phyloP scores from a whole-genome alignment of 169 alveolate species.

The Eimeria zaria region DNA sequence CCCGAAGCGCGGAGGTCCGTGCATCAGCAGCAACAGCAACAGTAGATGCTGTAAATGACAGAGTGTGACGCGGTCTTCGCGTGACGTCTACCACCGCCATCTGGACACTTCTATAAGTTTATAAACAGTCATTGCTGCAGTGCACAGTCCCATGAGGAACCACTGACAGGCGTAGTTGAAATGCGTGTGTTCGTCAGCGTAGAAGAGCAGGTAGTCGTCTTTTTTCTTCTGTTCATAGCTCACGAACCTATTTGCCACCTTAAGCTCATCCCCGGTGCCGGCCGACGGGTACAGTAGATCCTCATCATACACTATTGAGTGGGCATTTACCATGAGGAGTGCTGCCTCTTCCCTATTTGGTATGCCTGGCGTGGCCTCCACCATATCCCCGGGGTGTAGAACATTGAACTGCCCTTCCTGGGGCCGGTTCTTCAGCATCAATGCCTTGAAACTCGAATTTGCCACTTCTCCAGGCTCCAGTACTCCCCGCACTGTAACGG shows the following conservation, averaged over 20 bases:
- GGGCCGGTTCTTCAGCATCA: conserved; percentile 72
- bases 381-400: conserved; percentile 89
- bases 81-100: conserved; percentile 74
- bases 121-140: conserved; percentile 87
- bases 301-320: conserved; percentile 91
- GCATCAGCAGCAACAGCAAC: not conserved
- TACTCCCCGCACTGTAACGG: conserved; percentile 92
- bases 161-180: conserved; percentile 95
- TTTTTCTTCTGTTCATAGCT: conserved; percentile 87
- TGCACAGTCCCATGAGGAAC: conserved; percentile 89
- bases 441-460: conserved; percentile 75
- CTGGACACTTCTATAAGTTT: conserved; percentile 86
- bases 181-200: conserved; percentile 95
- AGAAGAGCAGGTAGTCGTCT: conserved; percentile 92
- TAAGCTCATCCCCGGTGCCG: conserved; percentile 60
- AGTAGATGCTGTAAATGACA: not conserved
- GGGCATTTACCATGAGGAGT: conserved; percentile 88
- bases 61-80: conserved; percentile 1
- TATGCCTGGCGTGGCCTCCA: conserved; percentile 87
- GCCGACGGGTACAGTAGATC: conserved; percentile 82
- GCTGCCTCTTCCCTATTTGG: conserved; percentile 68
- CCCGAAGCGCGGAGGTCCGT: not conserved
- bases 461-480: conserved; percentile 91
- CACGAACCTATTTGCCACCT: conserved; percentile 86
- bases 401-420: conserved; percentile 86